These are phyloP conservation scores for Carnegiea gigantea DNA, from an alignment of 179 eudicot genomes.

Conservation along the genomic window DNA sequence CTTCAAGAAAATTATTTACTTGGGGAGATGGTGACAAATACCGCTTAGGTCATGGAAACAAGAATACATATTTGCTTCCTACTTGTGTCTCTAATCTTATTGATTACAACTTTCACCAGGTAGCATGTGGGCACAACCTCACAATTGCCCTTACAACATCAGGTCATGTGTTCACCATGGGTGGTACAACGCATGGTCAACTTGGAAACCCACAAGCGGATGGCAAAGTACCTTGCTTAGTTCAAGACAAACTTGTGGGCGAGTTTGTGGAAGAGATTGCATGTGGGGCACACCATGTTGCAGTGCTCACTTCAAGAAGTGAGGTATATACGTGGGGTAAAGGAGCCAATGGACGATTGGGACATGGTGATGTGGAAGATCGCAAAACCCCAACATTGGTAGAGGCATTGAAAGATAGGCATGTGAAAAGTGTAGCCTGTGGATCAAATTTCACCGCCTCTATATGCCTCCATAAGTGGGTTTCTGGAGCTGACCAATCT, in stretches of 20 bases:
- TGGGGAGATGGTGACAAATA: slow-evolving; percentile 94
- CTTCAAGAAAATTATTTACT: slow-evolving; percentile 68
- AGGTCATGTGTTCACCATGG: slow-evolving; percentile 87
- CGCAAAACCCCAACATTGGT: slow-evolving; percentile 66
- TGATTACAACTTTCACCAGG: slow-evolving; percentile 73
- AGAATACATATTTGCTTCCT: slow-evolving; percentile 62
- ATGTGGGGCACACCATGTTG: slow-evolving; percentile 74
- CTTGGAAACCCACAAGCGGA: slow-evolving; percentile 72
- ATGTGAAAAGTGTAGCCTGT: slow-evolving; percentile 71
- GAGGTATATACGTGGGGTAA: slow-evolving; percentile 89
- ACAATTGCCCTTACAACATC: slow-evolving; percentile 77
- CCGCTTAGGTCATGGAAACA: slow-evolving; percentile 73
- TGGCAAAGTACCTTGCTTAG: slow-evolving; percentile 67
- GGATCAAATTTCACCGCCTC: slow-evolving; percentile 74
- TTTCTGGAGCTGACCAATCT: slow-evolving; percentile 82
- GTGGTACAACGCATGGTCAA: slow-evolving; percentile 63
- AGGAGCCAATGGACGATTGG: slow-evolving; percentile 83
- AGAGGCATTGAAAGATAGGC: slow-evolving; percentile 74
- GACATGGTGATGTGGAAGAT: slow-evolving; percentile 81
- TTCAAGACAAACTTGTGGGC: slow-evolving; percentile 73
- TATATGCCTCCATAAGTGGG: slow-evolving; percentile 90
- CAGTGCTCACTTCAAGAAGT: slow-evolving; percentile 69
- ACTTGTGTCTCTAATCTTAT: slow-evolving; percentile 65
- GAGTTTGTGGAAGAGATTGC: slow-evolving; percentile 85
- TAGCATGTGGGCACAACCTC: slow-evolving; percentile 66